Evolutionary conservation across 2,329 filamentous ascomycete species (phyloP).

Genomic region (Gnomoniopsis sp.): DNA sequence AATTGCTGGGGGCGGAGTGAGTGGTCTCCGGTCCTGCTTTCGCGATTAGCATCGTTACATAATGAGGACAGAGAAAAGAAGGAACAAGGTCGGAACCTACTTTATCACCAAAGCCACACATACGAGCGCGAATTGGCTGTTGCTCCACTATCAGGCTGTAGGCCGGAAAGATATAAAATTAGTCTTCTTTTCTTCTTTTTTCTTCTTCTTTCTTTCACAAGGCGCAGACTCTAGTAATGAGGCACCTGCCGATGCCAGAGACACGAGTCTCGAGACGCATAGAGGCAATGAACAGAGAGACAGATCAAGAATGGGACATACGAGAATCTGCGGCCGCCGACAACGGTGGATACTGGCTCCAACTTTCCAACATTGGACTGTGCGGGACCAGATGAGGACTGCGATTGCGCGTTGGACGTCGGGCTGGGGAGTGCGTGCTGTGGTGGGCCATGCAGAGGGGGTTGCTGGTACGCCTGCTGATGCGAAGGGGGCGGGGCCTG

Average conservation of each 20-base stretch:
- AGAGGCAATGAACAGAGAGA: background rate
- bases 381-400: background rate
- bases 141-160: slow-evolving; percentile 74
- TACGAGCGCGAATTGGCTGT: slow-evolving; percentile 87
- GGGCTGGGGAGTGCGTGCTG: slow-evolving; percentile 13
- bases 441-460: slow-evolving; percentile 1
- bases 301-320: background rate
- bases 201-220: too few relatives aligned
- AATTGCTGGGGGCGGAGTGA: slow-evolving; percentile 92
- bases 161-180: background rate
- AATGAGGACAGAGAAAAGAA: background rate
- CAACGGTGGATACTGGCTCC: slow-evolving; percentile 15
- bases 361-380: slow-evolving; percentile 1
- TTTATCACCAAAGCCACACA: slow-evolving; percentile 99
- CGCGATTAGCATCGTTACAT: background rate
- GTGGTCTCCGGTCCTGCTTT: slow-evolving; percentile 80
- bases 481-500: background rate
- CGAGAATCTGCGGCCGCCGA: slow-evolving; percentile 14
- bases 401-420: slow-evolving; percentile 3
- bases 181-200: background rate
- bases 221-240: background rate
- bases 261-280: background rate
- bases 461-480: slow-evolving; percentile 14
- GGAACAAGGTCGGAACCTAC: slow-evolving; percentile 41
- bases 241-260: background rate